A percentile compares a stretch with the other conserved stretches of the same genome.
phyloP scores from a whole-genome alignment of 345 rosid genomes.

The Hibiscus syriacus region DNA sequence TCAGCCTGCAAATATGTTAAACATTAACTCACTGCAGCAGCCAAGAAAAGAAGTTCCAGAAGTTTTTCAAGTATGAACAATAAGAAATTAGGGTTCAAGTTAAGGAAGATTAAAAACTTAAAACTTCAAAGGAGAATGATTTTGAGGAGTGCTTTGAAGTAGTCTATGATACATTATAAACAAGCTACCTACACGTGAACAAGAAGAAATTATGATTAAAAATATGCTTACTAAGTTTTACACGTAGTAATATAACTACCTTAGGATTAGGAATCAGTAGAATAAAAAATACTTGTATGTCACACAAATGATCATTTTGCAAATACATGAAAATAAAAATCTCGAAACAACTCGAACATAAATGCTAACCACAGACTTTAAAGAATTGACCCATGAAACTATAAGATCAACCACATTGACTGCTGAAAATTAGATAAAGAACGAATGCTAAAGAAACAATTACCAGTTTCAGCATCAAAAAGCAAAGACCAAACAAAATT shows the following conservation, averaged over 20 bases:
- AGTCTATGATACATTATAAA: background rate
- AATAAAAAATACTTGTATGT: background rate
- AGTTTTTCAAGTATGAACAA: background rate
- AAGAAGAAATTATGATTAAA: background rate
- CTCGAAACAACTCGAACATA: background rate
- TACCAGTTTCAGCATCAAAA: conserved; percentile 4
- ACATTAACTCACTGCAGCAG: conserved; percentile 7
- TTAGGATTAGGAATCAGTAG: background rate
- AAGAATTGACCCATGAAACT: background rate
- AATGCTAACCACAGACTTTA: background rate
- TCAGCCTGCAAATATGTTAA: conserved; percentile 46
- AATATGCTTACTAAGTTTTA: background rate
- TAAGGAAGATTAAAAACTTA: background rate
- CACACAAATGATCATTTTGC: background rate
- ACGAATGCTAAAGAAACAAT: too few species aligned
- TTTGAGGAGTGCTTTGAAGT: background rate
- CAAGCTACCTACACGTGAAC: background rate
- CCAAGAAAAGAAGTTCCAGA: background rate
- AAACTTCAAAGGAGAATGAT: background rate
- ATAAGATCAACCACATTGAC: background rate
- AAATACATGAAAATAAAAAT: background rate
- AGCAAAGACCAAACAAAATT: background rate
- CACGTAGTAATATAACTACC: background rate
- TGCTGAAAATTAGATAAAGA: background rate
- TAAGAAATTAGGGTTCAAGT: background rate